A percentile compares a stretch with the other conserved stretches of the same genome.
These are phyloP conservation scores for Yamadazyma buinensis DNA, from an alignment of 1,139 yeast genomes.

Conservation along the genomic window DNA sequence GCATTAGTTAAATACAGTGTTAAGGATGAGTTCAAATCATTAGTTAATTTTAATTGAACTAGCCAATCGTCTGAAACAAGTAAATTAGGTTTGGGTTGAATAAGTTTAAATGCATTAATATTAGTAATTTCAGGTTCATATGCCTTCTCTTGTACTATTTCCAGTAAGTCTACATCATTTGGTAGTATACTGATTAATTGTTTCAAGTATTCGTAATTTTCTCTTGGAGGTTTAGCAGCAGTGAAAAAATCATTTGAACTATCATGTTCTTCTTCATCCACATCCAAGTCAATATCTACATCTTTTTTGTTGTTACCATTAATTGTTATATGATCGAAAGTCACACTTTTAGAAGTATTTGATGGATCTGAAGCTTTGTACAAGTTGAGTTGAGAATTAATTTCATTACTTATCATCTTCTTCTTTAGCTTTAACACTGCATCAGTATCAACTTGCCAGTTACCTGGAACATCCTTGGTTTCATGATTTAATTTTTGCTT, in stretches of 20 bases:
- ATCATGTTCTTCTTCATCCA: constrained; percentile 1
- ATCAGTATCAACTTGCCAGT: constrained; percentile 8
- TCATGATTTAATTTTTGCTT: constrained; percentile 29
- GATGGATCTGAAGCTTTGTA: neutral
- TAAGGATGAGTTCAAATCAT: constrained; percentile 49
- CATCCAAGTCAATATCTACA: neutral
- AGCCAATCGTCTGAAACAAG: constrained; percentile 61
- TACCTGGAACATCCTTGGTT: constrained; percentile 36
- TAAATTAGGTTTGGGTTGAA: constrained; percentile 33
- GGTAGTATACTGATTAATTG: constrained; percentile 32
- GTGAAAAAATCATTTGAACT: neutral
- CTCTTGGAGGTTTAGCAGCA: constrained; percentile 10
- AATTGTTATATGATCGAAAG: too few relatives aligned
- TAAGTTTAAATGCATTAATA: constrained; percentile 28
- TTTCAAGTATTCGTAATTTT: constrained; percentile 32
- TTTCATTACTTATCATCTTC: constrained; percentile 10
- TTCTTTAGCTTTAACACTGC: constrained; percentile 11
- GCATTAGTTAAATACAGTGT: constrained; percentile 21
- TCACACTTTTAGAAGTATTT: too few relatives aligned
- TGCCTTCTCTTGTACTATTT: constrained; percentile 56
- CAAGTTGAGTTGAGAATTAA: constrained; percentile 7
- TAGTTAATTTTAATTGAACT: constrained; percentile 56
- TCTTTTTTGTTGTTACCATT: neutral
- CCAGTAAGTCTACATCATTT: constrained; percentile 29
- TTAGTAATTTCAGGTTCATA: constrained; percentile 58